Conservation (phyloP, 768 basidiomycete species). For the Asterophora lycoperdoides region DNA sequence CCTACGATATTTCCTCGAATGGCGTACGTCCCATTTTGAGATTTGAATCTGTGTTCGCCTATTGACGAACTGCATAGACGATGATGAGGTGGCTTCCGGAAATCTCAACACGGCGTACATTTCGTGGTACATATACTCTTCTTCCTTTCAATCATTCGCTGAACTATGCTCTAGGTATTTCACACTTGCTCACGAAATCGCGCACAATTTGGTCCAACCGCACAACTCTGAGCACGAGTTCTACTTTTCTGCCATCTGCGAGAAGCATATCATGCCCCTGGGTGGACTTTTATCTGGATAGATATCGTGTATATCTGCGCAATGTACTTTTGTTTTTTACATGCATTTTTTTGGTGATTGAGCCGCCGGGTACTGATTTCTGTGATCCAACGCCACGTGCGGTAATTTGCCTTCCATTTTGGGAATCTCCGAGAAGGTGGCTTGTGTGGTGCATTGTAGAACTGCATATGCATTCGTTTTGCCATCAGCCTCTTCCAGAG, state of each 20-base stretch:
- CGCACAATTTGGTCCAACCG: slow-evolving; percentile 81
- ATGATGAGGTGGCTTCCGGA: slow-evolving; percentile 56
- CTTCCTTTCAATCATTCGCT: neutral
- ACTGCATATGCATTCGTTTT: slow-evolving; percentile 4
- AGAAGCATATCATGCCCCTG: slow-evolving; percentile 50
- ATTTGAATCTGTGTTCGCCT: neutral
- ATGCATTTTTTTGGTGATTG: neutral
- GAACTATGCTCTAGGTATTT: slow-evolving; percentile 60
- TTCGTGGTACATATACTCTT: slow-evolving; percentile 55
- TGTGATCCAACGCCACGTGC: slow-evolving; percentile 11
- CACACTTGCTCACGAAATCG: slow-evolving; percentile 88
- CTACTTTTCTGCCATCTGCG: slow-evolving; percentile 89
- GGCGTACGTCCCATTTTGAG: slow-evolving; percentile 61
- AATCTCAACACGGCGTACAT: slow-evolving; percentile 61
- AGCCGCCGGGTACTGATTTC: neutral
- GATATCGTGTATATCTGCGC: neutral
- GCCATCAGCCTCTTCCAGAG: slow-evolving; percentile 7
- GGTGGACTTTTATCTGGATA: slow-evolving; percentile 26
- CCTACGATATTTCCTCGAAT: slow-evolving; percentile 76
- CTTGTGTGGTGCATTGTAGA: neutral
- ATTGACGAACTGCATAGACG: slow-evolving; percentile 44
- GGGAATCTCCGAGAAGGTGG: slow-evolving; percentile 8
- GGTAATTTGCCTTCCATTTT: slow-evolving; percentile 13
- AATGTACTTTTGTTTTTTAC: neutral
- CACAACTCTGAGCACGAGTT: slow-evolving; percentile 95